Evolutionary conservation across 1,284 basidiomycete species (phyloP).

Genomic region (Termitomyces sp.): DNA sequence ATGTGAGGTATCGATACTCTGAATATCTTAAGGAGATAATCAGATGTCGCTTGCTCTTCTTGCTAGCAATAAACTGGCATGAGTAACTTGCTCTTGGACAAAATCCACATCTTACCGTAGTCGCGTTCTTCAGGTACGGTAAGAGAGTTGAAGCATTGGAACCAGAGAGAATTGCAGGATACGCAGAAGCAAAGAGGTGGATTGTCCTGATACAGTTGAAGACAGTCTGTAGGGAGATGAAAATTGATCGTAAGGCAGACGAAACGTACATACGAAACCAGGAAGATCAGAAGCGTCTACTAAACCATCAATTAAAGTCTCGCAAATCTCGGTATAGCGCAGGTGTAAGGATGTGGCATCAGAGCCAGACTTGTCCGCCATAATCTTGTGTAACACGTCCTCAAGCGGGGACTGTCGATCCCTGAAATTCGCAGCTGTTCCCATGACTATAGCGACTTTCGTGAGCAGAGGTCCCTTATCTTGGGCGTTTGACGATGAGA

Average conservation of each 20-base stretch:
- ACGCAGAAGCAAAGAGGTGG: slow-evolving; percentile 74
- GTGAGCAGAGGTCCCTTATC: slow-evolving; percentile 50
- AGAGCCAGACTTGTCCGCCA: slow-evolving; percentile 52
- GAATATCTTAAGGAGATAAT: slow-evolving; percentile 87
- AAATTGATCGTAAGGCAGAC: slow-evolving; percentile 14
- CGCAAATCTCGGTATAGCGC: slow-evolving; percentile 74
- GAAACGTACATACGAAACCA: slow-evolving; percentile 57
- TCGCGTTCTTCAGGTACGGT: slow-evolving; percentile 82
- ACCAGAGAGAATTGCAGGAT: slow-evolving; percentile 77
- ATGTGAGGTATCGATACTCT: slow-evolving; percentile 79
- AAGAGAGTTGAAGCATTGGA: slow-evolving; percentile 77
- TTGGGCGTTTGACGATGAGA: slow-evolving; percentile 23
- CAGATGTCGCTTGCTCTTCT: slow-evolving; percentile 79
- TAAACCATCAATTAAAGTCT: slow-evolving; percentile 79
- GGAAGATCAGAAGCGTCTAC: slow-evolving; percentile 80
- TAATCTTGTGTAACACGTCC: slow-evolving; percentile 77
- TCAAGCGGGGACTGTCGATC: slow-evolving; percentile 84
- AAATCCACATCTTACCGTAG: slow-evolving; percentile 45
- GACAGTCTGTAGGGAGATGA: slow-evolving; percentile 50
- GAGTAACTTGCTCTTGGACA: neutral
- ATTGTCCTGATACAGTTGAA: slow-evolving; percentile 82
- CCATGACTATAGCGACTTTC: slow-evolving; percentile 79
- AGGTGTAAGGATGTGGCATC: slow-evolving; percentile 51
- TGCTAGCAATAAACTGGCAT: slow-evolving; percentile 37
- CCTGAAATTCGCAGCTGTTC: slow-evolving; percentile 75